Evolutionary conservation across 2,329 filamentous ascomycete genomes (phyloP).

Genomic region (Beauveria scarabaeidicola): DNA sequence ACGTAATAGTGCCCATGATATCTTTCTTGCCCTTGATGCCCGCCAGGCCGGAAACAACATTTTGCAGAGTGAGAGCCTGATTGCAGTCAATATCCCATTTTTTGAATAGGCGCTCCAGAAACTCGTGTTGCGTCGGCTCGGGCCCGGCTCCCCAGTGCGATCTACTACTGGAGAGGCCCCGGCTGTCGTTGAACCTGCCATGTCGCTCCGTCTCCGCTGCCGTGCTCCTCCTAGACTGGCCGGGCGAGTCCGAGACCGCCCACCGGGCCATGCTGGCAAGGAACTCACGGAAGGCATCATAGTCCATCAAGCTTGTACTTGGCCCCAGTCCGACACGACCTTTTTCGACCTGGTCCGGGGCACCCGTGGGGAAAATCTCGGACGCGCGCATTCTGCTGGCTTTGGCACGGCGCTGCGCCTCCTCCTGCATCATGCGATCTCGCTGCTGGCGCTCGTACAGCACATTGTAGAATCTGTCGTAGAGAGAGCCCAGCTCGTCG

Average conservation of each 20-base stretch:
- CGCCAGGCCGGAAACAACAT: constrained; percentile 85
- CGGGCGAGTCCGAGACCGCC: constrained; percentile 82
- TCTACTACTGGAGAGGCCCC: constrained; percentile 34
- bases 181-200: constrained; percentile 52
- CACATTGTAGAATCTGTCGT: constrained; percentile 88
- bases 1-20: constrained; percentile 96
- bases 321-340: constrained; percentile 82
- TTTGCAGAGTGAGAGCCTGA: constrained; percentile 75
- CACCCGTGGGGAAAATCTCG: constrained; percentile 29
- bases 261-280: constrained; percentile 82
- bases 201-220: constrained; percentile 44
- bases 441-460: constrained; percentile 88
- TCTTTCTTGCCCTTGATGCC: constrained; percentile 88
- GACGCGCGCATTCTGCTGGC: constrained; percentile 39
- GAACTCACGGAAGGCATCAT: constrained; percentile 91
- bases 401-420: constrained; percentile 58
- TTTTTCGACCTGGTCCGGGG: constrained; percentile 57
- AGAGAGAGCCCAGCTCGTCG: constrained; percentile 81
- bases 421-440: constrained; percentile 67
- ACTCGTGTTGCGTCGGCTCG: constrained; percentile 85
- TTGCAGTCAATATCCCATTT: constrained; percentile 78
- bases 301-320: constrained; percentile 92
- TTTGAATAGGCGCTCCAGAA: constrained; percentile 77
- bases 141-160: constrained; percentile 50
- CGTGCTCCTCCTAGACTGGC: constrained; percentile 41